phyloP scores from a whole-genome alignment of 495 filamentous ascomycete genomes.

The Penicillium crystallinum region DNA sequence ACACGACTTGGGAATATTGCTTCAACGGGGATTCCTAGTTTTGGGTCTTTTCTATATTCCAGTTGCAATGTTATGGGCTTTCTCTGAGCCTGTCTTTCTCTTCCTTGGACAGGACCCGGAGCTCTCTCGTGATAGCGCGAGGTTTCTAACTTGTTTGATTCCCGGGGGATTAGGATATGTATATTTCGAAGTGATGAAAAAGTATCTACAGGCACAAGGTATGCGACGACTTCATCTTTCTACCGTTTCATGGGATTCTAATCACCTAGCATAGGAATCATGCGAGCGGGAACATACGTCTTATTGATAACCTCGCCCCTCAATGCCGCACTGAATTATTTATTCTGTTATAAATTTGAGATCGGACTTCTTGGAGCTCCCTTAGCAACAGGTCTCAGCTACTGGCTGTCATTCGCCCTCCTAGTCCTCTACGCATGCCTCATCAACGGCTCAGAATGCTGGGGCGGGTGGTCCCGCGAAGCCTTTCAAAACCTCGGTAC shows the following conservation, averaged over 20 bases:
- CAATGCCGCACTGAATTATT: slow-evolving; percentile 70
- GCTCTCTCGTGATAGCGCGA: slow-evolving; percentile 68
- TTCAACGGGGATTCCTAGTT: slow-evolving; percentile 76
- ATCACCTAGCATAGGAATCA: slow-evolving; percentile 55
- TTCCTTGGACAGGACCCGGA: slow-evolving; percentile 73
- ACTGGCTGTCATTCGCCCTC: slow-evolving; percentile 79
- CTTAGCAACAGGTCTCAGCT: slow-evolving; percentile 75
- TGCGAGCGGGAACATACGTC: slow-evolving; percentile 83
- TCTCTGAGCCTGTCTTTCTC: slow-evolving; percentile 70
- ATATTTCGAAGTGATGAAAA: slow-evolving; percentile 89
- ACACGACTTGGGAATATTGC: slow-evolving; percentile 74
- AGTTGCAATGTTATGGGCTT: slow-evolving; percentile 70
- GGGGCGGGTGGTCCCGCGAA: slow-evolving; percentile 72
- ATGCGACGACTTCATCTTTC: slow-evolving; percentile 12
- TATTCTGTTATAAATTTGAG: slow-evolving; percentile 68
- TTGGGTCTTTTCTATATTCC: slow-evolving; percentile 71
- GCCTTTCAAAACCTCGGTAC: slow-evolving; percentile 61
- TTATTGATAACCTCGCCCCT: slow-evolving; percentile 78
- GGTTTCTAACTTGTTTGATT: slow-evolving; percentile 71
- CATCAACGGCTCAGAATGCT: slow-evolving; percentile 67
- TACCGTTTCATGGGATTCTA: background rate
- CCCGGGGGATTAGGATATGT: slow-evolving; percentile 87
- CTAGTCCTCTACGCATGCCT: slow-evolving; percentile 73
- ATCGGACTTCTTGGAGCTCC: slow-evolving; percentile 77
- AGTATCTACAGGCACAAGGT: slow-evolving; percentile 89